These are phyloP conservation scores for Wallacemonas sp. DNA, from an alignment of 208 protist genomes.

Conservation along the genomic window DNA sequence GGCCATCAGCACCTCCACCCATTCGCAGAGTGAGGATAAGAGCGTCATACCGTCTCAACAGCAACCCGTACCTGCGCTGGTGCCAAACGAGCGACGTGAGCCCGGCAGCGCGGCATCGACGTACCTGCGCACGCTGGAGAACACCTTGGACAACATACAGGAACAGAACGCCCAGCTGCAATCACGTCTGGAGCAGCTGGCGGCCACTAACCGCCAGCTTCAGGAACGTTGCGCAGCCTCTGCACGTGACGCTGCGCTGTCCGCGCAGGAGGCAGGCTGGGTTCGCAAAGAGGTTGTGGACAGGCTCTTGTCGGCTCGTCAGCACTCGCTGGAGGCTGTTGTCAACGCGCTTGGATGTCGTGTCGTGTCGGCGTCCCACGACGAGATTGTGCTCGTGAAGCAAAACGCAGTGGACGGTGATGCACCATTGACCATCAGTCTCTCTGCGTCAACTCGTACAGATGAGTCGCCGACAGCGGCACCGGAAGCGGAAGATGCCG, in stretches of 20 bases:
- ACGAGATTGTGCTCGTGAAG: not conserved
- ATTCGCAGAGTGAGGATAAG: no score
- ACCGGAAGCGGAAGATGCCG: no score
- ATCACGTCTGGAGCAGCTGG: not conserved
- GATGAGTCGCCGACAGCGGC: no score
- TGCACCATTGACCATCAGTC: no score
- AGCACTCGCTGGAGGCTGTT: not conserved
- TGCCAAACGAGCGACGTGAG: not conserved
- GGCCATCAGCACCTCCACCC: not conserved
- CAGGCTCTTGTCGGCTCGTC: not conserved
- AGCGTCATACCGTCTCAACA: not conserved
- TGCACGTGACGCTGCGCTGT: not conserved
- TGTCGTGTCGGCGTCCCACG: not conserved
- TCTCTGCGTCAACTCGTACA: not conserved
- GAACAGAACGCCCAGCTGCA: not conserved
- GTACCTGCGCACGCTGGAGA: not conserved
- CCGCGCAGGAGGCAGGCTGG: not conserved
- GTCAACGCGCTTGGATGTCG: not conserved
- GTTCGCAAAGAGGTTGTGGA: conserved; percentile 1
- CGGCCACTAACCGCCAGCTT: not conserved
- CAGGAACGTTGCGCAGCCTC: not conserved
- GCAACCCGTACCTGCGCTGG: not conserved
- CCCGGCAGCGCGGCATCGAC: not conserved
- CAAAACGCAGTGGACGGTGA: not conserved
- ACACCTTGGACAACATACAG: not conserved